These are phyloP conservation scores for Aspergillus sparsus DNA, from an alignment of 495 filamentous ascomycete species.

Conservation along the genomic window DNA sequence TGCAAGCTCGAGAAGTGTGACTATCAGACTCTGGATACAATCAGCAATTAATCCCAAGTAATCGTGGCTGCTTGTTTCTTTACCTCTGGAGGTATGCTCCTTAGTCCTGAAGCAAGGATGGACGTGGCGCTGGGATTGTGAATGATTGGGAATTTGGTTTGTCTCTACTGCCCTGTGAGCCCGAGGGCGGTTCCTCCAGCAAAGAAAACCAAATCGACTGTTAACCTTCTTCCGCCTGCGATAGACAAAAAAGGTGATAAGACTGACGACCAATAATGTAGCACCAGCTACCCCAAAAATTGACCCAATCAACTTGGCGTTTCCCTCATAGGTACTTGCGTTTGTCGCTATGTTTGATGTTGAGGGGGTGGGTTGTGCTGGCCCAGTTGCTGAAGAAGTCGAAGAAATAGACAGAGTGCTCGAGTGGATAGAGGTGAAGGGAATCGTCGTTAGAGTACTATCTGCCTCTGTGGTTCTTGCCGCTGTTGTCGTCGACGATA, in stretches of 20 bases:
- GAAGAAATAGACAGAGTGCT: not conserved
- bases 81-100: not conserved
- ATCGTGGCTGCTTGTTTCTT: not conserved
- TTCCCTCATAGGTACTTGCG: slow-evolving; percentile 8
- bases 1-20: no score
- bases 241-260: slow-evolving; percentile 27
- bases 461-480: not conserved
- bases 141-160: not conserved
- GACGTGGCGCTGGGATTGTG: not conserved
- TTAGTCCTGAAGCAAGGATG: not conserved
- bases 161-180: not conserved
- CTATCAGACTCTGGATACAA: no score
- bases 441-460: not conserved
- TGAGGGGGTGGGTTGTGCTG: not conserved
- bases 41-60: no score
- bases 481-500: slow-evolving; percentile 3
- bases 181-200: slow-evolving; percentile 13
- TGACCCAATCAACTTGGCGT: slow-evolving; percentile 32
- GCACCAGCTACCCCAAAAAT: slow-evolving; percentile 28
- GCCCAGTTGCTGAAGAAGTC: not conserved
- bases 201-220: slow-evolving; percentile 21
- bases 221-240: slow-evolving; percentile 26
- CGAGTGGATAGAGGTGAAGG: not conserved
- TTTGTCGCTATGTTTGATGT: slow-evolving; percentile 6
- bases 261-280: slow-evolving; percentile 22